A percentile compares a stretch with the other conserved stretches of the same genome.
phyloP scores from a whole-genome alignment of 176 grass and related monocot species.

The Coix lacrymajobi region DNA sequence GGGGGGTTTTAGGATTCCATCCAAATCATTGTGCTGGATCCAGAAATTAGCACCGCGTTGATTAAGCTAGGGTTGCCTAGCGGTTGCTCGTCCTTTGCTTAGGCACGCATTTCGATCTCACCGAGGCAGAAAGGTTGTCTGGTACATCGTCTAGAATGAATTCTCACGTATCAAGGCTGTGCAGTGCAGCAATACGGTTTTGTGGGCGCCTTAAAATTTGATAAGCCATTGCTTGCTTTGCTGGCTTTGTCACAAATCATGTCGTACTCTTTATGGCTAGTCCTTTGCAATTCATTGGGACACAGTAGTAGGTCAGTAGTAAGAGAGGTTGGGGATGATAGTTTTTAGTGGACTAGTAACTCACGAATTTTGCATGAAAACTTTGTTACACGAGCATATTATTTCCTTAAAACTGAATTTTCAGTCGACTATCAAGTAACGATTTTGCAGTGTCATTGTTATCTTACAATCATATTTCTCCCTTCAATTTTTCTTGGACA shows the following conservation, averaged over 20 bases:
- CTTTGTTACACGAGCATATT: neutral
- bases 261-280: neutral
- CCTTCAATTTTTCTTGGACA: conserved; percentile 29
- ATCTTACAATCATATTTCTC: neutral
- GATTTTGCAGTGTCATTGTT: neutral
- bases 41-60: neutral
- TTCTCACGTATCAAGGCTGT: neutral
- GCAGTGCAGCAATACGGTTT: neutral
- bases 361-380: neutral
- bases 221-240: neutral
- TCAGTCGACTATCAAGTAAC: neutral
- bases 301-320: neutral
- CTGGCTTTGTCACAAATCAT: neutral
- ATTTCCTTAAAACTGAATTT: neutral
- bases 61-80: neutral
- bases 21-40: neutral
- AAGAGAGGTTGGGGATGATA: neutral
- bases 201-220: neutral
- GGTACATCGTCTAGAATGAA: neutral
- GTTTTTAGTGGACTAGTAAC: neutral
- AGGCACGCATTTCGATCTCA: neutral
- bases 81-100: neutral
- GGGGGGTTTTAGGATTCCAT: neutral
- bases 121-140: neutral
- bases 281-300: neutral